Conservation (phyloP, 345 rosid genomes). For the Eucalyptus erythrocorys region DNA sequence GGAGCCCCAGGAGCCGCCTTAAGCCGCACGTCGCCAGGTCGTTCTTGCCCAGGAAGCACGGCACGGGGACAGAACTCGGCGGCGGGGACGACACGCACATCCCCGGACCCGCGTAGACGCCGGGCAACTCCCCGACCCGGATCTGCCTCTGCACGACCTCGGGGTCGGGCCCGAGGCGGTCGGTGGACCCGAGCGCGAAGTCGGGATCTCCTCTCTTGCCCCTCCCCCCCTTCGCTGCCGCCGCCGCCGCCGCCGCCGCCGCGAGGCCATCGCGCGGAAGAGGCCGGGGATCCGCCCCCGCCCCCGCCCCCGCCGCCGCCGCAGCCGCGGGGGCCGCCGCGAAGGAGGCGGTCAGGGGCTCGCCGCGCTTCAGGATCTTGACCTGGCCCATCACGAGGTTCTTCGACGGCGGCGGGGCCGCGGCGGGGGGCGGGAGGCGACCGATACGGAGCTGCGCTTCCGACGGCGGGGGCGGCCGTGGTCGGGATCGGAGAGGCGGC, state of each 20-base stretch:
- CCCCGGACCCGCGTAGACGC: conserved; percentile 17
- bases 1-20: conserved; percentile 3
- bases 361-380: conserved; percentile 62
- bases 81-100: conserved; percentile 31
- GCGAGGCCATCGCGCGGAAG: background rate
- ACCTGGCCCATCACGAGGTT: conserved; percentile 46
- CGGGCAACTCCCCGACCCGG: conserved; percentile 4
- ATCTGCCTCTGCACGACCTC: conserved; percentile 23
- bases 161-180: conserved; percentile 43
- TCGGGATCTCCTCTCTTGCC: conserved; percentile 1
- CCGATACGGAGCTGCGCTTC: conserved; percentile 2
- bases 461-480: conserved; percentile 10
- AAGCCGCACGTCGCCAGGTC: background rate
- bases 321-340: background rate
- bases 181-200: conserved; percentile 24
- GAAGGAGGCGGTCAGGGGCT: conserved; percentile 5
- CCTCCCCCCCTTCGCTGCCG: background rate
- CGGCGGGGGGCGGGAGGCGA: conserved; percentile 4
- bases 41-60: conserved; percentile 23
- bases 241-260: background rate
- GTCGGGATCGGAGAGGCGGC: background rate
- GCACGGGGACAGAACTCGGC: conserved; percentile 55
- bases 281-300: background rate
- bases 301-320: too few relatives aligned
- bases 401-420: conserved; percentile 13